Conservation (phyloP, 2,329 filamentous ascomycete genomes). For the Sporothrix sp. region DNA sequence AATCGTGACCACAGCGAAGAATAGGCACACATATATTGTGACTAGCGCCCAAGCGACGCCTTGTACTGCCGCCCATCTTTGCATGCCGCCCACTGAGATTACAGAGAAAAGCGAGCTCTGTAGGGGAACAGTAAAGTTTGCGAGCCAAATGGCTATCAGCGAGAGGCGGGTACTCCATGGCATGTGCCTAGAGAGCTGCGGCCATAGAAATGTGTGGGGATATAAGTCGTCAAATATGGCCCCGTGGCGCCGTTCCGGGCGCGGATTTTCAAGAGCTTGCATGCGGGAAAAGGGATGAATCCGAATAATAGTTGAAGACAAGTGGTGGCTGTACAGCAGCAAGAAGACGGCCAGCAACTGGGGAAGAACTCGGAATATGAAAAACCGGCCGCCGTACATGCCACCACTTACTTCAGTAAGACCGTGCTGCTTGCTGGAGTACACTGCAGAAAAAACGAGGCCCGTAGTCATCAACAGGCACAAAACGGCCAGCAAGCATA, state of each 20-base stretch:
- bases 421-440: constrained; percentile 52
- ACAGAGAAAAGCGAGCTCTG: constrained; percentile 67
- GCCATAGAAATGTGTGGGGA: constrained; percentile 58
- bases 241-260: constrained; percentile 47
- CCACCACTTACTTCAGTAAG: constrained; percentile 56
- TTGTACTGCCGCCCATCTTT: constrained; percentile 73
- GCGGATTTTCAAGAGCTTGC: constrained; percentile 42
- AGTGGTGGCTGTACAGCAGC: constrained; percentile 65
- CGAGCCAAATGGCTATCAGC: constrained; percentile 63
- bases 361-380: constrained; percentile 77
- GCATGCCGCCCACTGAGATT: constrained; percentile 43
- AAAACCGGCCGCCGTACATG: constrained; percentile 67
- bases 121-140: constrained; percentile 71
- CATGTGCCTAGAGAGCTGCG: constrained; percentile 41
- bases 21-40: constrained; percentile 59
- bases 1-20: constrained; percentile 47
- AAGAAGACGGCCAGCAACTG: constrained; percentile 63
- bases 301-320: constrained; percentile 65
- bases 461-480: constrained; percentile 62
- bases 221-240: constrained; percentile 61
- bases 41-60: constrained; percentile 71
- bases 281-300: constrained; percentile 71
- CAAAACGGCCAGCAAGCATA: constrained; percentile 50
- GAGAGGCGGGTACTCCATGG: constrained; percentile 58
- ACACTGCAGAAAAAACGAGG: constrained; percentile 63